Percentiles rank a stretch among this genome's conserved stretches.
Conservation (phyloP, 805 yeast genomes). For the Ogataea populi-albae region DNA sequence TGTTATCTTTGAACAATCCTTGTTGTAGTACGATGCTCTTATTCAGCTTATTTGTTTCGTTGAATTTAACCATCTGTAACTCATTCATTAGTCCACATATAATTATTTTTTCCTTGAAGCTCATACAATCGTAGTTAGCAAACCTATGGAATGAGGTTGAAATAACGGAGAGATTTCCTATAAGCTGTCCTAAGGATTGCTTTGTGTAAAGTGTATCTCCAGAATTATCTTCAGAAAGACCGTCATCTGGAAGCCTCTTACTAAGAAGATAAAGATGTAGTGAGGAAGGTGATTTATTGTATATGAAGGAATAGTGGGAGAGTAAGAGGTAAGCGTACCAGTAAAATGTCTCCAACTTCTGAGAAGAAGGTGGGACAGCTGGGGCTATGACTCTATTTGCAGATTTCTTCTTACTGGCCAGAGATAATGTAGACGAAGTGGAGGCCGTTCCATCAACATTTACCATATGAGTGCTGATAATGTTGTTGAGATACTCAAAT, state of each 20-base stretch:
- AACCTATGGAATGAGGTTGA: slow-evolving; percentile 19
- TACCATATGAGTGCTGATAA: slow-evolving; percentile 40
- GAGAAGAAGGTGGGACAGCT: background rate
- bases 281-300: slow-evolving; percentile 41
- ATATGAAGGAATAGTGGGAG: slow-evolving; percentile 40
- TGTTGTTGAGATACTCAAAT: slow-evolving; percentile 48
- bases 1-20: slow-evolving; percentile 33
- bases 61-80: slow-evolving; percentile 30
- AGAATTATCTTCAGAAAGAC: slow-evolving; percentile 2
- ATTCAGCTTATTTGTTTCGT: slow-evolving; percentile 26
- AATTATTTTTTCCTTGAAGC: slow-evolving; percentile 24
- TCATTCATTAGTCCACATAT: slow-evolving; percentile 34
- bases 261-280: slow-evolving; percentile 31
- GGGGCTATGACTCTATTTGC: background rate
- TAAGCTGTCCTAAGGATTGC: slow-evolving; percentile 21
- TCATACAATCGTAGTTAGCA: slow-evolving; percentile 19
- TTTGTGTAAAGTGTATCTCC: slow-evolving; percentile 3
- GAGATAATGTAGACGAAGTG: background rate
- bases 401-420: slow-evolving; percentile 1
- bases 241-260: slow-evolving; percentile 27
- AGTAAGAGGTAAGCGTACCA: slow-evolving; percentile 51
- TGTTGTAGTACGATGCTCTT: slow-evolving; percentile 22
- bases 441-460: slow-evolving; percentile 22
- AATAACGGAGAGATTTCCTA: slow-evolving; percentile 27
- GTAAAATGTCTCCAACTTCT: slow-evolving; percentile 27